phyloP scores from a whole-genome alignment of 164 flowering plant genomes.

The Vitis riparia region DNA sequence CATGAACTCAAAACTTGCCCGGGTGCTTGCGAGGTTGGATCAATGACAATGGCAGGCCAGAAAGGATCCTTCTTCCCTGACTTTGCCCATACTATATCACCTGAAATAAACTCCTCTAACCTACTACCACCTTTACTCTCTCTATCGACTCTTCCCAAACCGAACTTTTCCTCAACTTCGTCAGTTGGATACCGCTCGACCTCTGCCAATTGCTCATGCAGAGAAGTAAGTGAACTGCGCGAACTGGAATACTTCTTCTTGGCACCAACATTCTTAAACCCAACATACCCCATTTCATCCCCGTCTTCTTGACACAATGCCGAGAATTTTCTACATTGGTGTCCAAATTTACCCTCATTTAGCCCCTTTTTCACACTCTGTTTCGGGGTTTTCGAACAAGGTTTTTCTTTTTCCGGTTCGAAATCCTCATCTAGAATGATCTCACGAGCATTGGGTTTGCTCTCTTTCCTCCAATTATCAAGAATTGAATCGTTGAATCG shows the following conservation, averaged over 20 bases:
- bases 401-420: slow-evolving; percentile 30
- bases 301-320: slow-evolving; percentile 39
- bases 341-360: slow-evolving; percentile 26
- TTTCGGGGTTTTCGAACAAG: slow-evolving; percentile 27
- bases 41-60: slow-evolving; percentile 97
- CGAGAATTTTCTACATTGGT: slow-evolving; percentile 9
- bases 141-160: slow-evolving; percentile 23
- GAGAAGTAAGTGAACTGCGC: slow-evolving; percentile 38
- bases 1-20: slow-evolving; percentile 67
- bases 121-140: slow-evolving; percentile 44
- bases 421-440: slow-evolving; percentile 28
- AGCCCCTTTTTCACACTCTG: slow-evolving; percentile 14
- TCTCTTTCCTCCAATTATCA: slow-evolving; percentile 69
- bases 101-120: slow-evolving; percentile 63
- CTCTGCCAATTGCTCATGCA: slow-evolving; percentile 35
- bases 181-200: slow-evolving; percentile 22
- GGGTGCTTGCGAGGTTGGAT: slow-evolving; percentile 85
- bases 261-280: slow-evolving; percentile 14
- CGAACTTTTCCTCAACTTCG: slow-evolving; percentile 20
- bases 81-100: slow-evolving; percentile 96
- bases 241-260: slow-evolving; percentile 48
- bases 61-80: slow-evolving; percentile 70
- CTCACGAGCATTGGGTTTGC: slow-evolving; percentile 25
- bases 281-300: slow-evolving; percentile 21
- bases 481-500: slow-evolving; percentile 62